These are phyloP conservation scores for Saccharomycopsis crataegensis DNA, from an alignment of 1,139 yeast species.

Conservation along the genomic window DNA sequence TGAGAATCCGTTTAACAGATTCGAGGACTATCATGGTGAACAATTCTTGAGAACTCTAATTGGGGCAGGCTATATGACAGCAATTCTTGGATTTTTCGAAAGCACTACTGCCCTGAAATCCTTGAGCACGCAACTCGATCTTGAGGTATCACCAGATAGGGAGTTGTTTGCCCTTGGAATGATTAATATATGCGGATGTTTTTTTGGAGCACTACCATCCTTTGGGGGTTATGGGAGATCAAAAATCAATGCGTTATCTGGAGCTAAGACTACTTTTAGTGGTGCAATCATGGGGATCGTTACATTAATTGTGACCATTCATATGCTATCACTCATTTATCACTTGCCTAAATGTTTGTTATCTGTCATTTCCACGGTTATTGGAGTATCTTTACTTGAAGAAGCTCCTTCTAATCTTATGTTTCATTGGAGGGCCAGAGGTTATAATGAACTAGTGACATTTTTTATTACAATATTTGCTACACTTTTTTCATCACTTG, in stretches of 20 bases:
- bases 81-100: constrained; percentile 87
- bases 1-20: constrained; percentile 1
- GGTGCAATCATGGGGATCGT: constrained; percentile 75
- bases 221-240: constrained; percentile 97
- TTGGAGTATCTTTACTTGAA: constrained; percentile 72
- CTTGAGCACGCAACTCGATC: constrained; percentile 55
- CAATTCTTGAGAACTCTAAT: constrained; percentile 37
- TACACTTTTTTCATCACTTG: constrained; percentile 78
- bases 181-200: constrained; percentile 58
- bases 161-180: constrained; percentile 79
- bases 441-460: constrained; percentile 71
- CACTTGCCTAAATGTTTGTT: constrained; percentile 76
- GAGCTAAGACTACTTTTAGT: constrained; percentile 78
- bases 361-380: constrained; percentile 72
- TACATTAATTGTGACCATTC: constrained; percentile 59
- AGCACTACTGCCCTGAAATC: constrained; percentile 90
- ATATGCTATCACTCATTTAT: constrained; percentile 55
- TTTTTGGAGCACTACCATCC: constrained; percentile 80
- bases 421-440: constrained; percentile 69
- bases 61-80: constrained; percentile 63
- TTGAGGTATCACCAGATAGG: constrained; percentile 66
- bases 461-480: constrained; percentile 64
- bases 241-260: constrained; percentile 77
- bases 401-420: constrained; percentile 78
- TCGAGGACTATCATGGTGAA: constrained; percentile 5